Evolutionary conservation across 345 rosid genomes (phyloP).

Genomic region (Jatropha curcas): DNA sequence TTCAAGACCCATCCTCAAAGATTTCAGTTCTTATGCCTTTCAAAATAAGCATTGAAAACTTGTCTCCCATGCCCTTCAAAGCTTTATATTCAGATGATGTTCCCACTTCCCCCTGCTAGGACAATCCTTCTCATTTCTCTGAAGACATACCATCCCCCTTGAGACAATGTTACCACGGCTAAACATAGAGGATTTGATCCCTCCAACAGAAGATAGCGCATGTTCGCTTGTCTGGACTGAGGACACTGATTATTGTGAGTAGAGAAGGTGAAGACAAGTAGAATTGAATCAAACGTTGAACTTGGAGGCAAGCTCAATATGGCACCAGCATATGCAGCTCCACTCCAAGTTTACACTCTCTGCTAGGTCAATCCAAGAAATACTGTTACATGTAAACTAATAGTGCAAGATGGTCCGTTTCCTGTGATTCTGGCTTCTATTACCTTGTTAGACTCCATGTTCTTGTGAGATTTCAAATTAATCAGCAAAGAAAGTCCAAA

Average conservation of each 20-base stretch:
- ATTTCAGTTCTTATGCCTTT: neutral
- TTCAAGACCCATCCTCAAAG: slow-evolving; percentile 7
- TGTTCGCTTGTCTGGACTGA: slow-evolving; percentile 5
- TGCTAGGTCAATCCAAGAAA: slow-evolving; percentile 4
- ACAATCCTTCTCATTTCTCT: neutral
- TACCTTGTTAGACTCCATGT: slow-evolving; percentile 39
- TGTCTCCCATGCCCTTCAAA: slow-evolving; percentile 26
- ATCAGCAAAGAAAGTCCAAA: slow-evolving; percentile 14
- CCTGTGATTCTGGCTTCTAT: slow-evolving; percentile 28
- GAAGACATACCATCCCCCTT: slow-evolving; percentile 11
- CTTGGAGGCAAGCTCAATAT: neutral
- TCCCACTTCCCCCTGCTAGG: neutral
- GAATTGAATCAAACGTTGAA: slow-evolving; percentile 3
- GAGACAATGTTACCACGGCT: slow-evolving; percentile 29
- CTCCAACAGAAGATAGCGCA: slow-evolving; percentile 15
- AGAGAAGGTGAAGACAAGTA: slow-evolving; percentile 15
- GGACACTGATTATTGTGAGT: neutral
- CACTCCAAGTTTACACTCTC: neutral
- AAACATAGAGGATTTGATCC: slow-evolving; percentile 24
- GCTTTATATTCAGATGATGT: slow-evolving; percentile 19
- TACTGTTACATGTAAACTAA: slow-evolving; percentile 21
- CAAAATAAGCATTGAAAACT: slow-evolving; percentile 18
- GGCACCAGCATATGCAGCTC: neutral
- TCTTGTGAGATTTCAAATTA: slow-evolving; percentile 26
- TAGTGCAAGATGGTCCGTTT: slow-evolving; percentile 9